Conservation (phyloP, 2,329 filamentous ascomycete genomes). For the Claviceps sp. region DNA sequence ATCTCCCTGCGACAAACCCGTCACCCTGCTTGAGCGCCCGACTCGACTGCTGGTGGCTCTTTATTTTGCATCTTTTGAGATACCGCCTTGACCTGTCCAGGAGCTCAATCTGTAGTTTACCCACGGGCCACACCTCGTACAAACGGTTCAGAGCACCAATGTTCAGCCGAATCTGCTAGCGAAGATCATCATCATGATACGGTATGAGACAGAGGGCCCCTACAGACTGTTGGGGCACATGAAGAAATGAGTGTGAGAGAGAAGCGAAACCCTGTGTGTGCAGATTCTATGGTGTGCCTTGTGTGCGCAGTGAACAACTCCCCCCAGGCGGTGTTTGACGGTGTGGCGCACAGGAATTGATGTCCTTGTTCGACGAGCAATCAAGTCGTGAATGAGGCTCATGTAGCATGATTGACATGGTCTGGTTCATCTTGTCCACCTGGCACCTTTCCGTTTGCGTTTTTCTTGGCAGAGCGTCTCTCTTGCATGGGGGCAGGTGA, state of each 20-base stretch:
- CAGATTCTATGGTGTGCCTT: constrained; percentile 65
- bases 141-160: constrained; percentile 62
- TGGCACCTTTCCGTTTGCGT: constrained; percentile 33
- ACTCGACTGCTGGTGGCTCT: constrained; percentile 41
- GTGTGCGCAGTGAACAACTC: constrained; percentile 54
- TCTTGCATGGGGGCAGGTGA: constrained; percentile 61
- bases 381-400: constrained; percentile 67
- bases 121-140: constrained; percentile 58
- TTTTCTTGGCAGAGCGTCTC: constrained; percentile 49
- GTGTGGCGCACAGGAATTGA: constrained; percentile 56
- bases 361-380: constrained; percentile 39
- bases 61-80: constrained; percentile 61
- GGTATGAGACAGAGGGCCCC: constrained; percentile 50
- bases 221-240: constrained; percentile 68
- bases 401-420: constrained; percentile 60
- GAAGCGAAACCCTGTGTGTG: constrained; percentile 31
- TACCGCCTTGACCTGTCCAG: constrained; percentile 61
- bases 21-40: constrained; percentile 36
- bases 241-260: constrained; percentile 48
- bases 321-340: constrained; percentile 31
- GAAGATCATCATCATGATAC: constrained; percentile 50
- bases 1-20: constrained; percentile 38
- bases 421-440: constrained; percentile 64
- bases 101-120: constrained; percentile 53
- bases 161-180: constrained; percentile 65